Evolutionary conservation across 2,329 filamentous ascomycete genomes (phyloP), one percentile per base, ranked within the genome.

Genomic region (Sporothrix sp.): DNA sequence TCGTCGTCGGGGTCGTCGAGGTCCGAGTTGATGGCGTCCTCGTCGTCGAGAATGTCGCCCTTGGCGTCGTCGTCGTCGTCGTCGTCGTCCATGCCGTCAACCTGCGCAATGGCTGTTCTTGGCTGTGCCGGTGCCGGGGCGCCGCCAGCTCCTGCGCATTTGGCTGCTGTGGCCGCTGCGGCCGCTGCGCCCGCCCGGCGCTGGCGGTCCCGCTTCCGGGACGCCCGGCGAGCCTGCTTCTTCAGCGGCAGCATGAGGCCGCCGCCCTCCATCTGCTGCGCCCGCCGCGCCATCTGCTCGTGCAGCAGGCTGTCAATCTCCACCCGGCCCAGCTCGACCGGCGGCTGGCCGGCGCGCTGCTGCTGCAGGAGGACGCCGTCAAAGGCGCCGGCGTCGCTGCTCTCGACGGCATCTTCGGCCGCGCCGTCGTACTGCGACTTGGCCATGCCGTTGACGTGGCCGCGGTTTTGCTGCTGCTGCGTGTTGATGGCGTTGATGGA

Each of bases 21-120:
- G 61, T 98, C 93, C 0, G 93, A 97, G 67, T 98, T 98, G 70
- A 98, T 98, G 2, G 91, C 93, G 65, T 98, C 90, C 58, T 95
- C 91, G 57, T 96, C 90, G 11, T 81, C 79, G 21, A 75, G 69
- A 52, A 78, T 73, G 32, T 79, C 74, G 39, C 78, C 79, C 39
- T 81, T 79, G 6, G 78, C 72, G 20, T 80, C 79, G 10, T 73
- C 72, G 11, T 82, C 82, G 27, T 72, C 68, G 50, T 70, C 74
- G 30, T 76, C 75, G 25, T 76, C 76, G 35, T 72, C 73, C 7
- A 52, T 38, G 4, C 83, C 85, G 58, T 91, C 84, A 47, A 77
- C 75, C 54, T 82, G 70, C 58, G 28, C 38, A 1, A 43, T 40
- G 16, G 50, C n/a, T 3, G 27, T 25, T 11, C 36, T 25, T n/a